Base-by-base conservation (phyloP, 1,284 basidiomycete genomes). In the Mixia osmundae region DNA sequence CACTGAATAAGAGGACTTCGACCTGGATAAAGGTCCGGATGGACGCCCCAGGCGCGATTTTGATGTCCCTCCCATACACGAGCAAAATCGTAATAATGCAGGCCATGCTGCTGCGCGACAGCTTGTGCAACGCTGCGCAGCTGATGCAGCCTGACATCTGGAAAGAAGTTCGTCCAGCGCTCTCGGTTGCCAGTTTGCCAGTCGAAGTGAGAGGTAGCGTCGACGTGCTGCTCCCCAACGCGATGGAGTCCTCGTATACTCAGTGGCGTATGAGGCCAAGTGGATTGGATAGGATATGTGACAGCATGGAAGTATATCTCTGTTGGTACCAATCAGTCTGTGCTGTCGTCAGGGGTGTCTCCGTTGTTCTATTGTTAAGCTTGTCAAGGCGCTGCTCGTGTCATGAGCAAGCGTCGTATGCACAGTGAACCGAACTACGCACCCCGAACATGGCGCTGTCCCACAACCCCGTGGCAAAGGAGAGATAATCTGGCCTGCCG, bases 31-130 rank as follows among this genome's bases (percentile, higher is more conserved):
- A n/a, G n/a, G n/a, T n/a, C n/a, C n/a, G n/a, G n/a, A n/a, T n/a
- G n/a, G n/a, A n/a, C n/a, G n/a, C n/a, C n/a, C n/a, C n/a, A n/a
- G n/a, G n/a, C n/a, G n/a, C n/a, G n/a, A n/a, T 24, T n/a, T 35
- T 51, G 49, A 39, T 44, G 50, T 22, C 49, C 49, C 27, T 51
- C 48, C 47, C 48, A 51, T 2, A 46, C 35, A n/a, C 43, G 38
- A 0, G 45, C 48, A 29, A 49, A 50, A 31, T 51, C 49, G 21
- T 44, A 48, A 25, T 40, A 30, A 2, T 48, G 49, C 2, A 50
- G 14, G 5, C 48, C 46, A 20, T 39, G 24, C 29, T 41, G 38
- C 10, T 29, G 25, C 10, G 41, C 41, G n/a, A 50, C 42, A 20
- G 41, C 40, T 24, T 49, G 41, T 30, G 42, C 40, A 45, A 51